A percentile compares a stretch with the other conserved stretches of the same genome.
Evolutionary conservation across 1,284 basidiomycete species (phyloP).

Genomic region (Austroboletus rostrupii): DNA sequence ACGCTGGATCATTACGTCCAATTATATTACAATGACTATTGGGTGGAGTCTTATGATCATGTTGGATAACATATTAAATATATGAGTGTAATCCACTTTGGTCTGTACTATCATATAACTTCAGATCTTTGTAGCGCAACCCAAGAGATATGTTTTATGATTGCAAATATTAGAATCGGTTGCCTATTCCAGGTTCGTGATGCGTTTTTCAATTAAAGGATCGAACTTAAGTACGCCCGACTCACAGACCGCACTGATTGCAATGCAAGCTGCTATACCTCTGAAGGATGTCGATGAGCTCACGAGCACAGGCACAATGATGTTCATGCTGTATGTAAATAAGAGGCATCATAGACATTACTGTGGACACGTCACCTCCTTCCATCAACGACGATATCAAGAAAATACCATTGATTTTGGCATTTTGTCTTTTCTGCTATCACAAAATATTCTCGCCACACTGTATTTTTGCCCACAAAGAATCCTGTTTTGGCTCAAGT

Average conservation of each 20-base stretch:
- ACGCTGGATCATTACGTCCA: slow-evolving; percentile 36
- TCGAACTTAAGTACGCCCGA: neutral
- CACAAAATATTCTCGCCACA: neutral
- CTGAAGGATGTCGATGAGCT: slow-evolving; percentile 44
- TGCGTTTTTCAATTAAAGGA: too few species aligned
- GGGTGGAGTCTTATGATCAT: slow-evolving; percentile 36
- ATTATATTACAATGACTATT: slow-evolving; percentile 34
- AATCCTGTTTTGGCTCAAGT: slow-evolving; percentile 46
- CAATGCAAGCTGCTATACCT: slow-evolving; percentile 45
- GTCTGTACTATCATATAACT: neutral
- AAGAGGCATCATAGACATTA: slow-evolving; percentile 38
- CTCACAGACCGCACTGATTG: slow-evolving; percentile 31
- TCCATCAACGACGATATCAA: slow-evolving; percentile 55
- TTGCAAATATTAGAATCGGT: slow-evolving; percentile 35
- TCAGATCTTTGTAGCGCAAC: slow-evolving; percentile 16
- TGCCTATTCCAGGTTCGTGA: slow-evolving; percentile 33
- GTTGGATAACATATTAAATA: slow-evolving; percentile 29
- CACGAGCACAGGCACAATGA: slow-evolving; percentile 35
- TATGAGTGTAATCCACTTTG: slow-evolving; percentile 11
- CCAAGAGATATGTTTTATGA: slow-evolving; percentile 34
- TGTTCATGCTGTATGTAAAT: slow-evolving; percentile 33
- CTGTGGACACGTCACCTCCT: slow-evolving; percentile 42
- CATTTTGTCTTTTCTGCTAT: slow-evolving; percentile 29
- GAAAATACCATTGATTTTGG: slow-evolving; percentile 50
- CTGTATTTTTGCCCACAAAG: slow-evolving; percentile 26